phyloP scores from a whole-genome alignment of 1,284 basidiomycete genomes.

The Peniophora sp. region DNA sequence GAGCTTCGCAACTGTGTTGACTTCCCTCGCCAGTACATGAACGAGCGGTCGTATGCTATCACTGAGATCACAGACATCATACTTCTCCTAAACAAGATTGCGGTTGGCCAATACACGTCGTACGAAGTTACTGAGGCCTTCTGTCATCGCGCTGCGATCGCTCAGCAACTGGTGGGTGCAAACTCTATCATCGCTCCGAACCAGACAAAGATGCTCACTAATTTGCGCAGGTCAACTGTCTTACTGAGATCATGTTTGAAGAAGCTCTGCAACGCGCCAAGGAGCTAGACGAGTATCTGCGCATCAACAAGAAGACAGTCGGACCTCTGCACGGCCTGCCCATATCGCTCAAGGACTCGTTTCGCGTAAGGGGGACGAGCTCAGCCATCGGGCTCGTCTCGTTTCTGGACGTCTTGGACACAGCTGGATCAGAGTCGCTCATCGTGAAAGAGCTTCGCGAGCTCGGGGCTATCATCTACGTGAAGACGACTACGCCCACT shows the following conservation, averaged over 20 bases:
- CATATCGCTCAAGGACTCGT: constrained; percentile 38
- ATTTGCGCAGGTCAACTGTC: constrained; percentile 30
- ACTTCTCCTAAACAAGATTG: background rate
- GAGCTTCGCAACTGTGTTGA: background rate
- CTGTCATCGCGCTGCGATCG: constrained; percentile 39
- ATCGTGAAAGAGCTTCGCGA: background rate
- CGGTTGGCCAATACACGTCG: constrained; percentile 22
- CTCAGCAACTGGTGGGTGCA: constrained; percentile 30
- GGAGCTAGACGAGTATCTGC: constrained; percentile 33
- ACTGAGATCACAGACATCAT: constrained; percentile 12
- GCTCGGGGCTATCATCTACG: background rate
- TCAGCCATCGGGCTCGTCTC: background rate
- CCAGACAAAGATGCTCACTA: background rate
- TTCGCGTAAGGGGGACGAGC: background rate
- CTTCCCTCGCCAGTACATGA: background rate
- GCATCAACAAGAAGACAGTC: constrained; percentile 25
- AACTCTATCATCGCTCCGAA: background rate
- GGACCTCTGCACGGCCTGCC: constrained; percentile 47
- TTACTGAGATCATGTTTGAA: constrained; percentile 38
- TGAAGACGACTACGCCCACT: background rate
- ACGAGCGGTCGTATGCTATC: constrained; percentile 13
- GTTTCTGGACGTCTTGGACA: background rate
- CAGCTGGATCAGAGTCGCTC: background rate
- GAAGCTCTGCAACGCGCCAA: constrained; percentile 34
- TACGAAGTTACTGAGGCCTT: constrained; percentile 34